A percentile compares a stretch with the other conserved stretches of the same genome.
phyloP scores from a whole-genome alignment of 2,329 filamentous ascomycete species.

The Celoporthe dispersa region DNA sequence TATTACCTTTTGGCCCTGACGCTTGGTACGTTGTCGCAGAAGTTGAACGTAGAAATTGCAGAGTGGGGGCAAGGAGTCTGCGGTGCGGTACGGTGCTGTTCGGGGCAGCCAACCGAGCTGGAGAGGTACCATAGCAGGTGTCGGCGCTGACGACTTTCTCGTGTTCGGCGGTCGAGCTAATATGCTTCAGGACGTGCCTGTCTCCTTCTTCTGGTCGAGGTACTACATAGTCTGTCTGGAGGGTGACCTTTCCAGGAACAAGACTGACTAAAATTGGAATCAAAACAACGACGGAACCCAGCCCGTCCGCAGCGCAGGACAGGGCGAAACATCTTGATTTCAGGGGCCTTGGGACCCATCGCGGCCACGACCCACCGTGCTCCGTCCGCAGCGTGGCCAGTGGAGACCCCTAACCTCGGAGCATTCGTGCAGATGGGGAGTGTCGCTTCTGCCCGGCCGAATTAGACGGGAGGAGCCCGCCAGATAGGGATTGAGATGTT shows the following conservation, averaged over 20 bases:
- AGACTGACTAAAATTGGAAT: not conserved
- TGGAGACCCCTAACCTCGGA: not conserved
- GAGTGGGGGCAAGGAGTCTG: not conserved
- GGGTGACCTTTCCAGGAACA: not conserved
- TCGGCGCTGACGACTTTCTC: not conserved
- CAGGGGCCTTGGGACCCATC: conserved; percentile 3
- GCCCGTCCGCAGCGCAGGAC: not conserved
- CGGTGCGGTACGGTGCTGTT: not conserved
- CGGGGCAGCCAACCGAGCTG: not conserved
- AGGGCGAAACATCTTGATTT: not conserved
- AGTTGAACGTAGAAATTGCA: not conserved
- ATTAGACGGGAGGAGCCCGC: not conserved
- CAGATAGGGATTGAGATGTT: not conserved
- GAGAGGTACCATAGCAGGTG: not conserved
- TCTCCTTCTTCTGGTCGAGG: not conserved
- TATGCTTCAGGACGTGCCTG: not conserved
- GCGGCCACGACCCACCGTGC: not conserved
- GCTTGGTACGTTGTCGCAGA: not conserved
- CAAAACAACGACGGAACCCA: not conserved
- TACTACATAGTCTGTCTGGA: not conserved
- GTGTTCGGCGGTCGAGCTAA: not conserved
- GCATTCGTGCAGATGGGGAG: conserved; percentile 1
- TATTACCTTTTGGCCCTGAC: not conserved
- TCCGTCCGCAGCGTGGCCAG: conserved; percentile 4
- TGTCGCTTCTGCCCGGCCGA: not conserved